Base-by-base conservation (phyloP, 2,329 filamentous ascomycete genomes). In the Alternaria gaisen region DNA sequence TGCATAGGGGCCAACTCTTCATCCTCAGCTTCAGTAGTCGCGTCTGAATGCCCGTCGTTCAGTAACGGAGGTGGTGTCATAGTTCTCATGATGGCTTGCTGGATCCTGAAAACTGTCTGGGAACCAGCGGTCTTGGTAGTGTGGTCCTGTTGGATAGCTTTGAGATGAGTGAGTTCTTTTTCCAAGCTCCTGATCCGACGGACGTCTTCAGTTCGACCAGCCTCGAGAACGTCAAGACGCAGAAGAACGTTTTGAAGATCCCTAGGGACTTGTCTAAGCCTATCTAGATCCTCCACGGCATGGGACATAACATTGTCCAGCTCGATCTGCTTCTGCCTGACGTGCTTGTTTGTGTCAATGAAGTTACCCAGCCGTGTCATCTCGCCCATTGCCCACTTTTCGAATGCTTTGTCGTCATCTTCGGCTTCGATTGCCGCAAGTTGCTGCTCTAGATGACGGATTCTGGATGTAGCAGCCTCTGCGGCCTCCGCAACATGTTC, bases 361-460 rank as follows among this genome's bases (percentile, higher is more conserved):
- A 65, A 68, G 3, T 54, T 40, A 26, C 64, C 65, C 12, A 69
- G 26, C 8, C 53, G 63, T 7, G 52, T 52, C 2, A 71, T 60
- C 18, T 71, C 60, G 34, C 53, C 60, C 26, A 66, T 58, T 3
- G 40, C 60, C 67, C 67, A 71, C 14, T 60, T 62, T 22, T 70
- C 67, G 46, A 71, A 70, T 3, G 61, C 56, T 10, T 65, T 62
- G 16, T 74, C 65, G 8, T 66, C 48, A 10, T 69, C 67, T 43
- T 71, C 69, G 5, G 67, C 64, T 44, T 73, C 66, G 5, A 76
- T 69, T 5, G 69, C 73, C 8, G 43, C 48, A 36, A 77, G 58
- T 20, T 72, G 54, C 24, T 65, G 50, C 40, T 72, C 66, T 16
- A 75, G 56, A 4, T 63, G 55, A 11, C 61, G 57, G 3, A 71